Evolutionary conservation across 495 filamentous ascomycete species (phyloP).

Genomic region (Tuber microsphaerosporum): DNA sequence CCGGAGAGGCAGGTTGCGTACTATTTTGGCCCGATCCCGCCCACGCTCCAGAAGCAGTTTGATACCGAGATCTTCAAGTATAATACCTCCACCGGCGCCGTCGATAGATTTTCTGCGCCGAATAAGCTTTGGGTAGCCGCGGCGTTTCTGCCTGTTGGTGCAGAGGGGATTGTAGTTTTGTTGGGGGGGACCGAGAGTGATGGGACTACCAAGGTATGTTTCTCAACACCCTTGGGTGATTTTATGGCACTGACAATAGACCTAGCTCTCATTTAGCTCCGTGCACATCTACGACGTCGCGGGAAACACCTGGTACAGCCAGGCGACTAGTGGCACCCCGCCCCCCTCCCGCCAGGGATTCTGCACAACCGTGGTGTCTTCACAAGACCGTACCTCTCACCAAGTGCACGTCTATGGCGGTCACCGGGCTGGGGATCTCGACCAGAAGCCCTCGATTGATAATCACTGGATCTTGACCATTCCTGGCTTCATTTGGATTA

Average conservation of each 20-base stretch:
- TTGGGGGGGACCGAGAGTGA: constrained; percentile 10
- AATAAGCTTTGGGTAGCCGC: constrained; percentile 7
- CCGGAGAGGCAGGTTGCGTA: constrained; percentile 11
- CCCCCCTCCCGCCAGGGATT: constrained; percentile 59
- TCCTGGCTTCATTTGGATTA: constrained; percentile 63
- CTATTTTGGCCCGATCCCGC: not conserved
- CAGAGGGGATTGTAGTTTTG: constrained; percentile 12
- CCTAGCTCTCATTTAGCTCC: constrained; percentile 38
- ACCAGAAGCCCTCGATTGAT: constrained; percentile 18
- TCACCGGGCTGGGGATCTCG: constrained; percentile 38
- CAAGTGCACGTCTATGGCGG: constrained; percentile 68
- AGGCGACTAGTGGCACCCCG: constrained; percentile 54
- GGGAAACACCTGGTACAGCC: constrained; percentile 62
- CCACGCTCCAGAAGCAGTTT: not conserved
- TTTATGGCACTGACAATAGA: not conserved
- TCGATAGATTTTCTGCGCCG: not conserved
- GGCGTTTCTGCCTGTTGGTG: constrained; percentile 5
- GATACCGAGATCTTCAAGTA: constrained; percentile 9
- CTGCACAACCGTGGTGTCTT: constrained; percentile 60
- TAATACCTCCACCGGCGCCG: constrained; percentile 4
- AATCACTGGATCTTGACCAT: constrained; percentile 71
- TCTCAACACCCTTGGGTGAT: not conserved
- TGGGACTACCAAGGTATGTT: constrained; percentile 1
- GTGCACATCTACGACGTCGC: constrained; percentile 70
- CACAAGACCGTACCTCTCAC: constrained; percentile 58